Conservation (phyloP, 2,329 filamentous ascomycete species). For the Fusarium foetens region DNA sequence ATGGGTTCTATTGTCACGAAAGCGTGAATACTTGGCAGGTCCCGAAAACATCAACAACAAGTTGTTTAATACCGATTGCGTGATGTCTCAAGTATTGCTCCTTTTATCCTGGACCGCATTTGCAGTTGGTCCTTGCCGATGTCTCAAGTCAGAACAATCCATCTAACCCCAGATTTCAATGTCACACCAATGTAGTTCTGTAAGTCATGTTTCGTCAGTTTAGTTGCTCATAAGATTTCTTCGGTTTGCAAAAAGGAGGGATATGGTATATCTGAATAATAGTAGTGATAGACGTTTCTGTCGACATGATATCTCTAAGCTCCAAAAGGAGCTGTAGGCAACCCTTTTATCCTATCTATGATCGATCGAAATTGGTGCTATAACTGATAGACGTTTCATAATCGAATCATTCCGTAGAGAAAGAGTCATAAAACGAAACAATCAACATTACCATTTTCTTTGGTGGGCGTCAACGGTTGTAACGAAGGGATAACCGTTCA, state of each 20-base stretch:
- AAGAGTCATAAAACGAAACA: background rate
- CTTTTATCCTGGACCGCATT: conserved; percentile 1
- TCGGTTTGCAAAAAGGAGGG: conserved; percentile 1
- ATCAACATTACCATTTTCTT: background rate
- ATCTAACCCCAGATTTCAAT: background rate
- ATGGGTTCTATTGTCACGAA: background rate
- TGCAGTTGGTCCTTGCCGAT: background rate
- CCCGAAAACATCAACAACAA: background rate
- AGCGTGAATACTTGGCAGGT: conserved; percentile 2
- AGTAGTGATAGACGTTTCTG: background rate
- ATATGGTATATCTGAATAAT: background rate
- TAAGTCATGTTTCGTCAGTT: background rate
- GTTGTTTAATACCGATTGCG: conserved; percentile 4
- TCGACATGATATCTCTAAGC: background rate
- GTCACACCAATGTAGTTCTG: background rate
- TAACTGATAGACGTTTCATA: background rate
- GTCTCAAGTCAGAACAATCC: conserved; percentile 3
- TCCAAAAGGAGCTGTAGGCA: background rate
- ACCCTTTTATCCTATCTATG: background rate
- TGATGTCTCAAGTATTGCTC: conserved; percentile 11
- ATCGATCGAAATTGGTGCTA: background rate
- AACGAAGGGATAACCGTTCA: background rate
- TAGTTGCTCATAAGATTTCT: background rate
- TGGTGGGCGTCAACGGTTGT: background rate
- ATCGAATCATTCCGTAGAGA: background rate